These are phyloP conservation scores for Yamadazyma insecticola DNA, from an alignment of 805 yeast genomes.

Conservation along the genomic window DNA sequence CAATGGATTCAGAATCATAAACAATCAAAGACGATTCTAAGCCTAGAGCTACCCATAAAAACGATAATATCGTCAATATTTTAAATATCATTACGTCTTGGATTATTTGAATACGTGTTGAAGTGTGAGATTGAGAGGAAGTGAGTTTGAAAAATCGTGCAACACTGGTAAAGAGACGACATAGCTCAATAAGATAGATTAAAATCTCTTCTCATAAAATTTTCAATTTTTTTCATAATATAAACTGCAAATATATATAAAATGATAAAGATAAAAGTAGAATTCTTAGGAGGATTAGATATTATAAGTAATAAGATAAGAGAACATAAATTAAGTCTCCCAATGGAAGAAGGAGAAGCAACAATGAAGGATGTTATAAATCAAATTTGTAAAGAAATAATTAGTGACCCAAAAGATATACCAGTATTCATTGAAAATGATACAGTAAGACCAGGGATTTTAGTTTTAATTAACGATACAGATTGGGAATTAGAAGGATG, in stretches of 20 bases:
- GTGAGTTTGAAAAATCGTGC: too few species aligned
- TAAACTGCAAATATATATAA: too few species aligned
- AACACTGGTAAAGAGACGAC: too few species aligned
- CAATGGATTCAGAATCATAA: slow-evolving; percentile 25
- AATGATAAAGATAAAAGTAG: slow-evolving; percentile 34
- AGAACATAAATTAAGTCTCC: slow-evolving; percentile 43
- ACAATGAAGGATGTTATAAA: slow-evolving; percentile 51
- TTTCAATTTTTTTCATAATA: too few species aligned
- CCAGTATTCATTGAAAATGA: slow-evolving; percentile 80
- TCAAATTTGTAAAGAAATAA: slow-evolving; percentile 49
- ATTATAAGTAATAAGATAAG: slow-evolving; percentile 62
- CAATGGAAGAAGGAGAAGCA: slow-evolving; percentile 40
- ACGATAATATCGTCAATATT: slow-evolving; percentile 9
- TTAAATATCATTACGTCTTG: slow-evolving; percentile 3
- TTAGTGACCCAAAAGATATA: slow-evolving; percentile 56
- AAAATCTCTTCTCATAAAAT: too few species aligned
- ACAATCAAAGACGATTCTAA: slow-evolving; percentile 24
- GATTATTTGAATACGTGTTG: slow-evolving; percentile 1
- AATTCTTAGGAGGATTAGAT: slow-evolving; percentile 76
- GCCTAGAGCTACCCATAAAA: slow-evolving; percentile 7
- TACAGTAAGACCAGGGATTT: slow-evolving; percentile 83
- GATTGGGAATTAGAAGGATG: slow-evolving; percentile 97
- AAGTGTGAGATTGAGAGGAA: neutral
- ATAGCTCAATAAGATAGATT: too few species aligned
- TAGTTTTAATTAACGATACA: slow-evolving; percentile 86